Percentiles rank a stretch among this genome's conserved stretches.
Evolutionary conservation across 306 rosid species (phyloP).

Genomic region (Sphenostylis stenocarpa): DNA sequence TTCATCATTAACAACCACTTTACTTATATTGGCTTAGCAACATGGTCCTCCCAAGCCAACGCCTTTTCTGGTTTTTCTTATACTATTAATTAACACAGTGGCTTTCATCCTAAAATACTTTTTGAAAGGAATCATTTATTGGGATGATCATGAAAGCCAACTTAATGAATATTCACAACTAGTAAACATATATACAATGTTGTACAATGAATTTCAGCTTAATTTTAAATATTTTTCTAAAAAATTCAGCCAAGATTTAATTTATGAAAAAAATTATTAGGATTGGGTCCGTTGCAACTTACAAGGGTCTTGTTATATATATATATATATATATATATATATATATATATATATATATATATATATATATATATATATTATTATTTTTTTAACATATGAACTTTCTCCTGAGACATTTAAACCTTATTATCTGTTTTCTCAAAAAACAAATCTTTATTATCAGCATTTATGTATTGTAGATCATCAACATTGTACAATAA

Average conservation of each 20-base stretch:
- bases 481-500: not conserved
- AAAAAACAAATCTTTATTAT: not conserved
- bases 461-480: not conserved
- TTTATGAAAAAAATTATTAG: not conserved
- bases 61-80: not conserved
- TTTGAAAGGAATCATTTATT: not conserved
- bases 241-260: not conserved
- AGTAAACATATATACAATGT: not conserved
- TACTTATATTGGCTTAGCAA: not conserved
- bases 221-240: not conserved
- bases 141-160: not conserved
- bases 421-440: too few relatives aligned
- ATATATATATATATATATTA: too few relatives aligned
- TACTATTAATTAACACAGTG: not conserved
- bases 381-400: not conserved
- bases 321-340: too few relatives aligned
- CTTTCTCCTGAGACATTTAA: not conserved
- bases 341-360: too few relatives aligned
- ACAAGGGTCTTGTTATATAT: too few relatives aligned
- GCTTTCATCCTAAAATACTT: not conserved
- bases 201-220: not conserved
- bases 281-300: not conserved
- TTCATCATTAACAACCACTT: slow-evolving; percentile 22
- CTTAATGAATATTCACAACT: not conserved
- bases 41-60: slow-evolving; percentile 6